Base-by-base conservation (phyloP, 345 rosid genomes). In the Triadica sebifera region DNA sequence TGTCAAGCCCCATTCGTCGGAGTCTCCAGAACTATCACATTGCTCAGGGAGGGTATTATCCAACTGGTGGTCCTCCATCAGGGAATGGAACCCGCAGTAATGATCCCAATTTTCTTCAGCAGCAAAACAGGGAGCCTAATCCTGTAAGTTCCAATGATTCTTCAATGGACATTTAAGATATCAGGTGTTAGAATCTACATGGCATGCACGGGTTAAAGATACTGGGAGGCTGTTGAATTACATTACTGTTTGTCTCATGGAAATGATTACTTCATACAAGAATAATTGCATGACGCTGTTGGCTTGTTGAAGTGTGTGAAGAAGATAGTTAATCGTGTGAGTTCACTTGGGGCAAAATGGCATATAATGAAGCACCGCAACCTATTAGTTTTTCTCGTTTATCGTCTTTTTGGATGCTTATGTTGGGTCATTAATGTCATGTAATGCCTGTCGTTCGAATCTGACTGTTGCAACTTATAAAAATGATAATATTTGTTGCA, bases 11-110 rank as follows among this genome's bases (percentile, higher is more conserved):
- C 3, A 72, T 88, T 58, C 86, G 89, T 8, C 76, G 86, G 56
- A 91, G 92, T 82, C 95, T 89, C 65, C 97, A 89, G 83, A 86
- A 81, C 78, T 91, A 85, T 78, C 92, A 85, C 66, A 82, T 86
- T 41, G 79, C 89, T 24, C 93, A 88, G 75, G 98, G 90, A 68
- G 95, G 89, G 69, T 85, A 85, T 79, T 78, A 71, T 46, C 83
- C 76, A 12, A 74, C 64, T 62, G 85, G 84, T 20, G 87, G 77
- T 63, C 53, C 82, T 67, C 84, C 77, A n/a, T 72, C 84, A 2
- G 83, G 84, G 49, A 81, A 81, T 75, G 84, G 75, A 64, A 75
- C 77, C 63, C 71, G 96, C 81, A 20, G 72, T 75, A 80, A 74
- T 64, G 88, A 86, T 19, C 59, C 82, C 46, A 85, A 53, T 83